Conservation (phyloP, 2,329 filamentous ascomycete species). For the Pseudogymnoascus sp. region DNA sequence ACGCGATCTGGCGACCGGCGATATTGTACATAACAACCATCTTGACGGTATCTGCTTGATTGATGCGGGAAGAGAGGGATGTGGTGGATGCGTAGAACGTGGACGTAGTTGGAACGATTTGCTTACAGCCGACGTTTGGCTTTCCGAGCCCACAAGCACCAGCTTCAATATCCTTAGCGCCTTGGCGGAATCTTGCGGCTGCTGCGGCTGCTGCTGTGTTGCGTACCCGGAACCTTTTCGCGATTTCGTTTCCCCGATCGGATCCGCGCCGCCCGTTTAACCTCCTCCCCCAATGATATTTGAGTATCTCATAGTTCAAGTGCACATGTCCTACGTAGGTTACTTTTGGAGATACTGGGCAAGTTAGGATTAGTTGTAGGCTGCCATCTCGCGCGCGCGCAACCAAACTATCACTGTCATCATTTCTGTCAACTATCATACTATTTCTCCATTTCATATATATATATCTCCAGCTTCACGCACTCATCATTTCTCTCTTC, state of each 20-base stretch:
- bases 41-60: slow-evolving; percentile 10
- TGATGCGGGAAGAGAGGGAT: not conserved
- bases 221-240: slow-evolving; percentile 10
- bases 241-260: slow-evolving; percentile 5
- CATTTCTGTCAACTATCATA: not conserved
- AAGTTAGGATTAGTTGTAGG: no score
- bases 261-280: not conserved
- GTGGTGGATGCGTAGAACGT: slow-evolving; percentile 1
- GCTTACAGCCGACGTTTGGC: not conserved
- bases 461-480: not conserved
- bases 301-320: not conserved
- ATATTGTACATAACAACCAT: slow-evolving; percentile 11
- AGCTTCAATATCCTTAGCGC: slow-evolving; percentile 12
- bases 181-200: not conserved
- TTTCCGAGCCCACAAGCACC: slow-evolving; percentile 2
- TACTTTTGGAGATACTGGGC: no score
- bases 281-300: not conserved
- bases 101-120: not conserved
- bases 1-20: slow-evolving; percentile 12
- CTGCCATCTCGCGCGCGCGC: not conserved
- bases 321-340: not conserved
- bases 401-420: not conserved
- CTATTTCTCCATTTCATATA: not conserved
- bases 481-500: not conserved
- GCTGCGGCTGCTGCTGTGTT: no score